Evolutionary conservation across 352 stramenopile genomes (phyloP).

Genomic region (Globisporangium lucens): DNA sequence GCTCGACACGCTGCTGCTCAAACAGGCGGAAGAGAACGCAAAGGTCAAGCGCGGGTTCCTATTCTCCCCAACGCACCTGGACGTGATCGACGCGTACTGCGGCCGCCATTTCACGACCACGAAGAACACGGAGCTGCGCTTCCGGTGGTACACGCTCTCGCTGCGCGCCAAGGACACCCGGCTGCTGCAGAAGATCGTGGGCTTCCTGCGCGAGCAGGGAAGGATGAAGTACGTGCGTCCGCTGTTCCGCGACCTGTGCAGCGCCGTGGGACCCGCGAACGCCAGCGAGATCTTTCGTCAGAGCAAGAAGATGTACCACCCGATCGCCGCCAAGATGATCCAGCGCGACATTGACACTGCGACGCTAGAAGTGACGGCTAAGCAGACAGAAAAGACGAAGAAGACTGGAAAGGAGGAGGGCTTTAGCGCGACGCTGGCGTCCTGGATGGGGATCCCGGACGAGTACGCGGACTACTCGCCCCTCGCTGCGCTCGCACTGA

Average conservation of each 20-base stretch:
- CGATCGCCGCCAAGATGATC: slow-evolving; percentile 73
- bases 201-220: slow-evolving; percentile 63
- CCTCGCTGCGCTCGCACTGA: background rate
- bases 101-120: slow-evolving; percentile 41
- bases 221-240: slow-evolving; percentile 78
- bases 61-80: slow-evolving; percentile 25
- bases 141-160: slow-evolving; percentile 65
- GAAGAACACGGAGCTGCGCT: slow-evolving; percentile 66
- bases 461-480: slow-evolving; percentile 1
- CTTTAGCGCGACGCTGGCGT: background rate
- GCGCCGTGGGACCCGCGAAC: slow-evolving; percentile 25
- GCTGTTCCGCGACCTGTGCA: slow-evolving; percentile 59
- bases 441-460: slow-evolving; percentile 1
- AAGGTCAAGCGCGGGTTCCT: background rate
- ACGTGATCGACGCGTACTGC: slow-evolving; percentile 56
- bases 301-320: slow-evolving; percentile 65
- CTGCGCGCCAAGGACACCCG: slow-evolving; percentile 48
- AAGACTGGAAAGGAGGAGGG: background rate
- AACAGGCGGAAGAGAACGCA: background rate
- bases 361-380: background rate
- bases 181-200: slow-evolving; percentile 32
- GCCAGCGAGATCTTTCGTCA: slow-evolving; percentile 33
- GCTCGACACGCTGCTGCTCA: slow-evolving; percentile 47
- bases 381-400: background rate
- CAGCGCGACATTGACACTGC: slow-evolving; percentile 40